Evolutionary conservation across 441 rosid genomes (phyloP).

Genomic region (Cnidoscolus chayamansa): DNA sequence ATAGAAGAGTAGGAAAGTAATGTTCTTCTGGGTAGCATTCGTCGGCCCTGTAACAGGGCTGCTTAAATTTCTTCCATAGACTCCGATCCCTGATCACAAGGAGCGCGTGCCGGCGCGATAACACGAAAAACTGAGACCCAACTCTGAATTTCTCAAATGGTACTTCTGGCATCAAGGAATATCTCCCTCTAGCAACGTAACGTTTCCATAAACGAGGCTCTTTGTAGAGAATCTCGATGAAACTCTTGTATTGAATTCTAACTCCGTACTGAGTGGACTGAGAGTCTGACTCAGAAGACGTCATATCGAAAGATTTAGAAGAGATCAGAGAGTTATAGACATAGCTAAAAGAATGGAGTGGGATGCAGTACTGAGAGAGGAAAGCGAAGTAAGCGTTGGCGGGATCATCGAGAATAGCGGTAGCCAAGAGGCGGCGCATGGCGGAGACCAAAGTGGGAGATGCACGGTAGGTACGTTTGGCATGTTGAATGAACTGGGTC

Average conservation of each 20-base stretch:
- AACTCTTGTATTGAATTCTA: conserved; percentile 44
- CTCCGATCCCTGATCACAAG: conserved; percentile 28
- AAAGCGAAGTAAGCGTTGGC: conserved; percentile 76
- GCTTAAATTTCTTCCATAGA: conserved; percentile 32
- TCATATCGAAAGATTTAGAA: conserved; percentile 42
- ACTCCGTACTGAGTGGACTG: conserved; percentile 26
- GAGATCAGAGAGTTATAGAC: conserved; percentile 43
- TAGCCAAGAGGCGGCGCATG: conserved; percentile 80
- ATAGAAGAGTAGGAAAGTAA: conserved; percentile 33
- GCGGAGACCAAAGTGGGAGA: conserved; percentile 90
- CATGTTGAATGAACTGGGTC: conserved; percentile 45
- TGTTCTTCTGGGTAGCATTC: conserved; percentile 39
- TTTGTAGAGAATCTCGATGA: conserved; percentile 27
- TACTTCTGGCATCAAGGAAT: conserved; percentile 31
- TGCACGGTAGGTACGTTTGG: conserved; percentile 73
- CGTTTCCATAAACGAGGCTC: conserved; percentile 39
- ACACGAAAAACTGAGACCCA: conserved; percentile 35
- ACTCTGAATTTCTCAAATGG: conserved; percentile 29
- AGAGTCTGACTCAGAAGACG: conserved; percentile 30
- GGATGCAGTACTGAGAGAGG: conserved; percentile 79
- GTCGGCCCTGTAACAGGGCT: conserved; percentile 30
- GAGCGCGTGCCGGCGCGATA: conserved; percentile 33
- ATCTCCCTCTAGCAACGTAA: conserved; percentile 32
- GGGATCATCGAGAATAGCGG: conserved; percentile 80
- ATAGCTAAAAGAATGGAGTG: conserved; percentile 70